These are phyloP conservation scores for Vachellia pachyceras DNA, from an alignment of 306 rosid genomes.

Conservation along the genomic window DNA sequence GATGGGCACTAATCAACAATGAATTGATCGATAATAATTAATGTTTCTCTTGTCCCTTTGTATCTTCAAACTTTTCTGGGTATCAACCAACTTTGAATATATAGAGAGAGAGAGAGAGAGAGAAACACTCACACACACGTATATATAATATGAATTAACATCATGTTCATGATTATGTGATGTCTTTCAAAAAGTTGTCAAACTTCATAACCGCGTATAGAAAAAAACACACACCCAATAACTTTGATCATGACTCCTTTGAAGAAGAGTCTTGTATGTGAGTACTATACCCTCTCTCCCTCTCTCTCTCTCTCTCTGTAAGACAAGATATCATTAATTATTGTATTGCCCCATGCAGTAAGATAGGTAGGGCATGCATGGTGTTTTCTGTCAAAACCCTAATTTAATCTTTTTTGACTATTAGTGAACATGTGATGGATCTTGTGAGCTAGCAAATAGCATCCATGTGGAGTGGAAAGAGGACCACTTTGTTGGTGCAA, in stretches of 20 bases:
- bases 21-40: too few species aligned
- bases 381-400: background rate
- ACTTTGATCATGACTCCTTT: background rate
- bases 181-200: conserved; percentile 38
- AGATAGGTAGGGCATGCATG: background rate
- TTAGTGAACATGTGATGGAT: background rate
- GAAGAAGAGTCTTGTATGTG: too few species aligned
- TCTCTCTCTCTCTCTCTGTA: background rate
- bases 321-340: background rate
- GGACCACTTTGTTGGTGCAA: background rate
- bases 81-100: background rate
- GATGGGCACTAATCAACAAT: conserved; percentile 43
- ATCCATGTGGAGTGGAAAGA: conserved; percentile 23
- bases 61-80: conserved; percentile 23
- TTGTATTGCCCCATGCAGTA: background rate
- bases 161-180: conserved; percentile 9
- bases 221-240: background rate
- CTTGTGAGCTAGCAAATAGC: conserved; percentile 19
- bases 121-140: too few species aligned
- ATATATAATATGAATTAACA: too few species aligned
- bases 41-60: conserved; percentile 25
- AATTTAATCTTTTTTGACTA: background rate
- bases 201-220: conserved; percentile 17
- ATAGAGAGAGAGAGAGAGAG: too few species aligned
- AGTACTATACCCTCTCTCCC: background rate